These are phyloP conservation scores for Erigeron canadensis DNA, from an alignment of 129 eudicot genomes.

Conservation along the genomic window DNA sequence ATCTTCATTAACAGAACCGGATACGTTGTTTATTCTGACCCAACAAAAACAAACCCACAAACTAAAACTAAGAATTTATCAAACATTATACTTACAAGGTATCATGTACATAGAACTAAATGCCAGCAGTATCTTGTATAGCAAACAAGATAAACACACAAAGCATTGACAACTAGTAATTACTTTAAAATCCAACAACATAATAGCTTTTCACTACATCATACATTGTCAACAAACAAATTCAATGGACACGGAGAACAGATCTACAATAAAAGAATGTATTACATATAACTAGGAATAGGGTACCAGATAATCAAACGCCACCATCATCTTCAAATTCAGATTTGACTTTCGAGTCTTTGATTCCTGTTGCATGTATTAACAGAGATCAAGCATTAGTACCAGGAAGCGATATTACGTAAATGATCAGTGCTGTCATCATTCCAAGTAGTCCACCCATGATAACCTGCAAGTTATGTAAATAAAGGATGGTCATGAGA, in stretches of 20 bases:
- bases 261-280: constrained; percentile 17
- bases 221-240: constrained; percentile 27
- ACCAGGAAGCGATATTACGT: constrained; percentile 34
- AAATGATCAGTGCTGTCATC: constrained; percentile 43
- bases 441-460: constrained; percentile 68
- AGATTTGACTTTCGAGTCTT: not conserved
- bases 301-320: constrained; percentile 4
- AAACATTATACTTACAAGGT: not conserved
- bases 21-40: not conserved
- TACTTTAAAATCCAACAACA: constrained; percentile 14
- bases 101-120: constrained; percentile 1
- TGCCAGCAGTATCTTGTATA: not conserved
- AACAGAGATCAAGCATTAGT: constrained; percentile 26
- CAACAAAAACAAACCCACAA: not conserved
- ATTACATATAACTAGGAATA: constrained; percentile 16
- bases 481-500: not conserved
- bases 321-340: constrained; percentile 11
- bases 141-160: not conserved
- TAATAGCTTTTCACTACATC: constrained; percentile 15
- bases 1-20: too few relatives aligned
- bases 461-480: constrained; percentile 46
- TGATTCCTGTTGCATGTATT: not conserved
- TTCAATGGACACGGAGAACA: constrained; percentile 18
- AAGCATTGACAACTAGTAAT: constrained; percentile 6
- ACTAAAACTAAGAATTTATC: not conserved